These are phyloP conservation scores for Phycomyces nitens DNA, from an alignment of 192 early-diverging fungal species.

Conservation along the genomic window DNA sequence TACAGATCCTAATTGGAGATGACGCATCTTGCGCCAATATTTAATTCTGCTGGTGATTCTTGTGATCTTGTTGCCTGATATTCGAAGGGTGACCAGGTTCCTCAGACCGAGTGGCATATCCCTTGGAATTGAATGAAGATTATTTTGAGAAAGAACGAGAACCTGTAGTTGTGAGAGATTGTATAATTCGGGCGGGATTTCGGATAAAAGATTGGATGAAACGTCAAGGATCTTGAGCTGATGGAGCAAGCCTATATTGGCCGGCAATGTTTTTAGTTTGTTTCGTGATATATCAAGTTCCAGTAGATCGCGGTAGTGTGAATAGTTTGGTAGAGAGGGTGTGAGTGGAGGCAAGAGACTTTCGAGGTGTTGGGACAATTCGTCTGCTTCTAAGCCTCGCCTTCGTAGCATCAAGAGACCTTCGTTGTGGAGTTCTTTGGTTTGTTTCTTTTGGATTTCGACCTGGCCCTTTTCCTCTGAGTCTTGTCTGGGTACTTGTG, in stretches of 20 bases:
- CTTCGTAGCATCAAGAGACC: conserved; percentile 38
- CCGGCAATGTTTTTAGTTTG: conserved; percentile 37
- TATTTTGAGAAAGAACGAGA: conserved; percentile 50
- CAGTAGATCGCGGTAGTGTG: conserved; percentile 25
- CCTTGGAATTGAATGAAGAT: conserved; percentile 34
- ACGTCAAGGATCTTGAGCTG: conserved; percentile 42
- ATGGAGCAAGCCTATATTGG: conserved; percentile 30
- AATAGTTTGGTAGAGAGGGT: conserved; percentile 22
- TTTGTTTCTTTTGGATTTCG: conserved; percentile 9
- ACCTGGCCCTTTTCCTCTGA: conserved; percentile 7
- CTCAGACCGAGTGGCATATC: conserved; percentile 36
- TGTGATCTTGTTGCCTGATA: conserved; percentile 45
- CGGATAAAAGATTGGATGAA: conserved; percentile 43
- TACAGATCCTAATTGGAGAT: conserved; percentile 47
- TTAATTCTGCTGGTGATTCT: conserved; percentile 32
- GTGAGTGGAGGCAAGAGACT: conserved; percentile 27
- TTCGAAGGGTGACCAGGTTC: conserved; percentile 35
- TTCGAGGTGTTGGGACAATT: conserved; percentile 34
- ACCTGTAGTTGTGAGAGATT: conserved; percentile 38
- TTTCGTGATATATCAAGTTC: conserved; percentile 57
- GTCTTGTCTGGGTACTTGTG: not conserved
- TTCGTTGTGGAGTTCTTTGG: not conserved
- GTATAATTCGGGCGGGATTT: conserved; percentile 46
- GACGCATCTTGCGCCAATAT: conserved; percentile 38
- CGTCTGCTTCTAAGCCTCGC: conserved; percentile 32